Base-by-base conservation (phyloP, 1,284 basidiomycete species). In the Cutaneotrichosporon cavernicola region DNA sequence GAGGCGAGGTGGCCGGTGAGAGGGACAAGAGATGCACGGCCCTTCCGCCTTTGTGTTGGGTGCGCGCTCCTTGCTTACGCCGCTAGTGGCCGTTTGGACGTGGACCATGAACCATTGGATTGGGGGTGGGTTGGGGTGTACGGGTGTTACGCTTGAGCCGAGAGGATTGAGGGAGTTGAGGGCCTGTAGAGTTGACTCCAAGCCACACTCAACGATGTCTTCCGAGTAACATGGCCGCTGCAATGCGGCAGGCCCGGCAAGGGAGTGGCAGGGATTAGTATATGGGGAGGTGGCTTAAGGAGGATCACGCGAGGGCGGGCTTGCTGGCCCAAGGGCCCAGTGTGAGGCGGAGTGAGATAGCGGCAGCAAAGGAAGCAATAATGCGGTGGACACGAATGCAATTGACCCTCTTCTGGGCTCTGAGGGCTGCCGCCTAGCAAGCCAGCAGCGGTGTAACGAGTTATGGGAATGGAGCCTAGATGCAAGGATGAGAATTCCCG, bases 11-110 rank as follows among this genome's bases (percentile, higher is more conserved):
- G 31, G 30, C 26, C 10, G 30, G 18, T 18, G 51, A 31, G 51
- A 34, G 51, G 51, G 51, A 53, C 51, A 32, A 26, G 14, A 31
- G 14, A 31, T 53, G 51, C 51, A 53, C 51, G 51, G 51, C 51
- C 51, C 51, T 53, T 53, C 30, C 49, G 49, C 49, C 30, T 30
- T 30, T 32, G 26, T 53, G 51, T n/a, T 53, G 34, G 14, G 18
- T 53, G 51, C 31, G 26, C 50, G 22, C 26, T 50, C 22, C 51
- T n/a, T 46, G 43, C 43, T n/a, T 46, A 46, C 43, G 43, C 43
- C 43, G 18, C 43, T 18, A n/a, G 43, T 18, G 5, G 18, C 18
- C 5, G 16, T 16, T 18, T 5, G 40, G 26, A 26, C 26, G 26
- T 26, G 26, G 26, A 26, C 26, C 26, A 26, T 26, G 26, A 26